Base-by-base conservation (phyloP, 352 stramenopile species). In the Phytophthora sansomeana region DNA sequence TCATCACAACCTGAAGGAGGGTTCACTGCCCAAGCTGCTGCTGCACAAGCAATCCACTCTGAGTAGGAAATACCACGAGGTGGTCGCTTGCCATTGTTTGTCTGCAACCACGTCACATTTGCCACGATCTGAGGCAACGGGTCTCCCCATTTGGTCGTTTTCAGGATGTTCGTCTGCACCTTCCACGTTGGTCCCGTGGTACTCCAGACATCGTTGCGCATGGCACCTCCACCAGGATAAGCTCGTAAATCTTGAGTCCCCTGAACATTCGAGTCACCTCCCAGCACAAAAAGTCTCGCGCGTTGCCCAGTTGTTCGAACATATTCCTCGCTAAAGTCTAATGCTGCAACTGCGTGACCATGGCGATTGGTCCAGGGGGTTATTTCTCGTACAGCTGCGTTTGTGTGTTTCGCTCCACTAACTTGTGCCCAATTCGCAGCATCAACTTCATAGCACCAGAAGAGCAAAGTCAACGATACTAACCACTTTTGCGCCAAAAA, bases 141-240 rank as follows among this genome's bases (percentile, higher is more conserved):
- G 33, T 93, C 81, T 29, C 83, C 80, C 80, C 80, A 91, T 48
- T 91, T 89, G 53, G 77, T 92, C 1, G 58, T 83, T 57, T 86
- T 85, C 16, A 93, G 74, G 41, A 89, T 78, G 36, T 85, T 91
- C 4, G 70, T 76, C 49, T 76, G 60, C 14, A 85, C 73, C 0
- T 74, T 60, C 84, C 82, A 91, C 9, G 44, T 65, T 35, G 87
- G 77, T 14, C 81, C 82, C 4, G 85, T 91, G 7, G 80, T 87
- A 24, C 81, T 71, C 85, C 85, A 93, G n/a, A 92, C 81, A 54
- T 93, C 85, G 63, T 93, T 93, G 16, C 66, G 67, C 50, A 92
- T 74, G 19, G 55, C 65, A 35, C 83, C 85, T 9, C 85, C 85
- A 56, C 85, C 85, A 0, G 85, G 85, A 29, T 92, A 93, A 30